Evolutionary conservation across 768 basidiomycete genomes (phyloP).

Genomic region (Boletus edulis): DNA sequence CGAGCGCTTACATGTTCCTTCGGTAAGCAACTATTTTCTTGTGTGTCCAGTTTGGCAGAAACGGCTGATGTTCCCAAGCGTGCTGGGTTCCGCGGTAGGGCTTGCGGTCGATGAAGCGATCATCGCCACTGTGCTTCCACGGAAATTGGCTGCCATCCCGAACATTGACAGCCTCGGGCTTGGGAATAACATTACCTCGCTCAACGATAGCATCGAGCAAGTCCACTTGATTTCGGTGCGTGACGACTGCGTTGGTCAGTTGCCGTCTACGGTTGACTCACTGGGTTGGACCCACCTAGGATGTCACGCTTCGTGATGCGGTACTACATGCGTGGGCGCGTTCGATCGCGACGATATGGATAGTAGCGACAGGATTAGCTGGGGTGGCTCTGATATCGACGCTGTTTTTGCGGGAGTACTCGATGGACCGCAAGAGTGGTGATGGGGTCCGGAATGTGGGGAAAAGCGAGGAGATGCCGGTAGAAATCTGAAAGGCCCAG

Average conservation of each 20-base stretch:
- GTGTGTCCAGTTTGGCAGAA: background rate
- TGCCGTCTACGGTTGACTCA: background rate
- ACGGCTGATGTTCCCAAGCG: conserved; percentile 35
- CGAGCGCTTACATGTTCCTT: conserved; percentile 68
- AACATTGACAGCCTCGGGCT: conserved; percentile 22
- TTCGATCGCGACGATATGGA: background rate
- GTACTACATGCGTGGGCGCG: background rate
- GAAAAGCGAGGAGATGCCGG: background rate
- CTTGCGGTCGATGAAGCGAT: conserved; percentile 73
- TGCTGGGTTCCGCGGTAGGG: conserved; percentile 71
- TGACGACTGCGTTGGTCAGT: background rate
- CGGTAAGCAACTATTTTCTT: conserved; percentile 35
- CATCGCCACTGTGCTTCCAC: conserved; percentile 49
- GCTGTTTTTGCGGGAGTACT: background rate
- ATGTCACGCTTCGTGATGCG: background rate
- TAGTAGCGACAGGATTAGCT: background rate
- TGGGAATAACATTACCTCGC: conserved; percentile 41
- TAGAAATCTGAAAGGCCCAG: no score
- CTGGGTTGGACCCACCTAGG: background rate
- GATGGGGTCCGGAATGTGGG: background rate
- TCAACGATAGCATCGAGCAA: conserved; percentile 47
- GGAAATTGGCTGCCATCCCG: conserved; percentile 11
- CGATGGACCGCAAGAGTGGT: background rate
- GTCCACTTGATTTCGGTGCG: conserved; percentile 35
- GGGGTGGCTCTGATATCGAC: background rate